Conservation (phyloP, 2,329 filamentous ascomycete species). For the Aspergillus melleus region DNA sequence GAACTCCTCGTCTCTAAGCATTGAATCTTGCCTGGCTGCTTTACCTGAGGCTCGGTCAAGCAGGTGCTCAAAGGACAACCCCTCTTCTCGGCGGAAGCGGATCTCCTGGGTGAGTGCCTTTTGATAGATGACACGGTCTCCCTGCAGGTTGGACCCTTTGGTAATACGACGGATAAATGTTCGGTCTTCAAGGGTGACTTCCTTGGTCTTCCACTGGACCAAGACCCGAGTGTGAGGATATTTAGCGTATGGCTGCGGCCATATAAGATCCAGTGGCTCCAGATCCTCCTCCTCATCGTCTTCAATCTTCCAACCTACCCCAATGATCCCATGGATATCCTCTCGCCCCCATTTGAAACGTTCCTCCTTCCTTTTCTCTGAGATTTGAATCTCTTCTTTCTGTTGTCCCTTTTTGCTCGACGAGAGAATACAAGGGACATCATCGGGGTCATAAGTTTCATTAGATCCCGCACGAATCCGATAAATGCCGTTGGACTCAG, state of each 20-base stretch:
- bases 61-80: too few relatives aligned
- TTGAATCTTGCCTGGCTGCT: too few relatives aligned
- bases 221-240: slow-evolving; percentile 18
- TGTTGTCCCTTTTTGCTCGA: too few relatives aligned
- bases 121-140: slow-evolving; percentile 17
- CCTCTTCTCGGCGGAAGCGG: too few relatives aligned
- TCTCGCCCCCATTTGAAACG: background rate
- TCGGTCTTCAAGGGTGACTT: slow-evolving; percentile 9
- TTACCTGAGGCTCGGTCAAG: too few relatives aligned
- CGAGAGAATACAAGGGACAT: too few relatives aligned
- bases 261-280: slow-evolving; percentile 10
- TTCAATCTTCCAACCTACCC: slow-evolving; percentile 20
- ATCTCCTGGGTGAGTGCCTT: slow-evolving; percentile 5
- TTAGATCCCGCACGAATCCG: slow-evolving; percentile 15
- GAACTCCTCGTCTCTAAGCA: too few relatives aligned
- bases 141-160: slow-evolving; percentile 8
- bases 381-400: too few relatives aligned
- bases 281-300: slow-evolving; percentile 11
- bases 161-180: slow-evolving; percentile 15
- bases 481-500: slow-evolving; percentile 10
- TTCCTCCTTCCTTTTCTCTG: too few relatives aligned
- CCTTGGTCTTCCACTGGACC: slow-evolving; percentile 15
- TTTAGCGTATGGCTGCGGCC: background rate
- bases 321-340: slow-evolving; percentile 13
- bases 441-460: slow-evolving; percentile 8